phyloP scores from a whole-genome alignment of 371 early-diverging fungal genomes.

The Mucor circinelloides region DNA sequence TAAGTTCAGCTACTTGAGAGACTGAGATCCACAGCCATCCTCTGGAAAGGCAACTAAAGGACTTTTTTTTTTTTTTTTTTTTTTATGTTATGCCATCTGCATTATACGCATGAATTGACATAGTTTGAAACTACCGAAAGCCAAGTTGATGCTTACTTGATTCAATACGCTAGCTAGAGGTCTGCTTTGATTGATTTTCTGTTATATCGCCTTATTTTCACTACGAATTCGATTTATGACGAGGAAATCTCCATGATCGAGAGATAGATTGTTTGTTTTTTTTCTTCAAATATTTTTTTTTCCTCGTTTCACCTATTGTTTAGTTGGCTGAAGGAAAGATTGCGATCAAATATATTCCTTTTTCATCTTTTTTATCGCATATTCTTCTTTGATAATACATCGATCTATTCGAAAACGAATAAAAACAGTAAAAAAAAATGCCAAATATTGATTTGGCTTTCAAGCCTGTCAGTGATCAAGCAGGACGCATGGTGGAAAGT shows the following conservation, averaged over 20 bases:
- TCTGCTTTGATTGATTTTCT: neutral
- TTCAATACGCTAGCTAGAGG: too few relatives aligned
- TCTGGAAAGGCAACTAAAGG: too few relatives aligned
- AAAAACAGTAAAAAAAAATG: constrained; percentile 4
- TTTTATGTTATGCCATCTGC: too few relatives aligned
- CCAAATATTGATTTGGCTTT: constrained; percentile 23
- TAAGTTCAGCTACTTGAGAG: too few relatives aligned
- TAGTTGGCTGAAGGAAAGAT: neutral
- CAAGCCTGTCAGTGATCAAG: constrained; percentile 23
- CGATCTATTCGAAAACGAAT: neutral
- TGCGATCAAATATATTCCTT: neutral
- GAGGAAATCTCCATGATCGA: constrained; percentile 18
- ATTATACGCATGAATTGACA: too few relatives aligned
- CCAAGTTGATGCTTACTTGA: neutral
- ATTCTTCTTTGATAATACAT: neutral
- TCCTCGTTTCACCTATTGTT: constrained; percentile 1
- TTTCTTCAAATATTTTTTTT: neutral
- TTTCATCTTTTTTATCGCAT: neutral
- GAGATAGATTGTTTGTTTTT: neutral
- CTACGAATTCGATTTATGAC: neutral
- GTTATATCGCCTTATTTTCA: neutral
- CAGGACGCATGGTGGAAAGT: constrained; percentile 18
- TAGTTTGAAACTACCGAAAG: too few relatives aligned
- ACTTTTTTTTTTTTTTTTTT: too few relatives aligned
- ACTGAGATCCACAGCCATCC: too few relatives aligned